Conservation (phyloP, 331 rosid species). For the Malus hybrid region DNA sequence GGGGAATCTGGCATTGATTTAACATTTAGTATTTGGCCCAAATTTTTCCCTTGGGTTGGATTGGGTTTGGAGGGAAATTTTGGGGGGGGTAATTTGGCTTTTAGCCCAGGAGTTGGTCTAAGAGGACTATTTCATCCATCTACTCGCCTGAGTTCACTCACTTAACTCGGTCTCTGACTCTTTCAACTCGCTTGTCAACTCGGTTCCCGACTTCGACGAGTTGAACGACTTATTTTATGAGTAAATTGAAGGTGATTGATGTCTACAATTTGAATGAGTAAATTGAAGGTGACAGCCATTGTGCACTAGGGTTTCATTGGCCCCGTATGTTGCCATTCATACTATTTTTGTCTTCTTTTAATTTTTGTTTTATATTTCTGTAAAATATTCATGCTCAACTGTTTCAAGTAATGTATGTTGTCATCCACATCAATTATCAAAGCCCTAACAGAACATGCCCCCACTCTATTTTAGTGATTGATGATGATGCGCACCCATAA, state of each 20-base stretch:
- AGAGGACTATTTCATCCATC: too few relatives aligned
- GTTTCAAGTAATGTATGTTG: conserved; percentile 10
- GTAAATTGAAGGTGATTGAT: conserved; percentile 44
- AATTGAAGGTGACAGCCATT: conserved; percentile 25
- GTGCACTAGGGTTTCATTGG: conserved; percentile 21
- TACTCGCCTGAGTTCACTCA: too few relatives aligned
- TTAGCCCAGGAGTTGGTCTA: too few relatives aligned
- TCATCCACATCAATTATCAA: conserved; percentile 13
- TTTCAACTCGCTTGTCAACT: conserved; percentile 83
- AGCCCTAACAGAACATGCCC: conserved; percentile 18
- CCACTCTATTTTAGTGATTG: conserved; percentile 22
- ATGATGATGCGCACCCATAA: conserved; percentile 8
- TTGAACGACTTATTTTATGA: background rate
- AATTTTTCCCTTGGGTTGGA: too few relatives aligned
- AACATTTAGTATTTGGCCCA: too few relatives aligned
- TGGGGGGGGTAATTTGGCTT: too few relatives aligned
- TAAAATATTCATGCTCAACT: conserved; percentile 10
- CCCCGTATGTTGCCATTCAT: conserved; percentile 22
- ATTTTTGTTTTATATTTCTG: background rate
- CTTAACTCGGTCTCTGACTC: background rate
- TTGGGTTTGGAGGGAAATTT: background rate
- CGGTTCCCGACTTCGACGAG: conserved; percentile 41
- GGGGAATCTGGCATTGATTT: too few relatives aligned
- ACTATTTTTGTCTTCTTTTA: conserved; percentile 13
- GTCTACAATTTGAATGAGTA: conserved; percentile 60